Conservation (phyloP, 1,139 yeast species). For the Magnusiomyces magnusii region DNA sequence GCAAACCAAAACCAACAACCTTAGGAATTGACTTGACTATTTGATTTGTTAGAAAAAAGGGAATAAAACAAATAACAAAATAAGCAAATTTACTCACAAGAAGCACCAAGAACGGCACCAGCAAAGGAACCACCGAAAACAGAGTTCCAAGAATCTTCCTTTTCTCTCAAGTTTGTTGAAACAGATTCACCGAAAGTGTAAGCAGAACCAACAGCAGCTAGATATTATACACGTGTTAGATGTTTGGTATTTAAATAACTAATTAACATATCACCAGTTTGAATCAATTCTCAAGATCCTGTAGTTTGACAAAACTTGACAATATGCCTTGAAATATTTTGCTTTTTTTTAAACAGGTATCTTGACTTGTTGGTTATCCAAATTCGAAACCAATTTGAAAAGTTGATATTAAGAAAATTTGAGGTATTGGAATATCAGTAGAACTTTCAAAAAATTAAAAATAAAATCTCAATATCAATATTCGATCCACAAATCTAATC, state of each 20-base stretch:
- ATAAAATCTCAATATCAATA: no score
- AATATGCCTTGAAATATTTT: no score
- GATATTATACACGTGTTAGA: conserved; percentile 3
- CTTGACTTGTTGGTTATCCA: no score
- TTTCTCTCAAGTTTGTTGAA: conserved; percentile 39
- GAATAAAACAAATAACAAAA: conserved; percentile 7
- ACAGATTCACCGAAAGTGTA: conserved; percentile 37
- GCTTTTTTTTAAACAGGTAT: no score
- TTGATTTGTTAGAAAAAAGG: conserved; percentile 12
- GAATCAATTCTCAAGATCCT: no score
- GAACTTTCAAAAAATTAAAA: no score
- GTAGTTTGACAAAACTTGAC: no score
- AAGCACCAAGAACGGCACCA: conserved; percentile 40
- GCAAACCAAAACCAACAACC: conserved; percentile 40
- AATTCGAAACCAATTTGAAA: no score
- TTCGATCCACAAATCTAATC: no score
- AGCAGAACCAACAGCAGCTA: conserved; percentile 35
- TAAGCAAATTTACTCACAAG: conserved; percentile 20
- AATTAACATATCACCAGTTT: no score
- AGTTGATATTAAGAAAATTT: no score
- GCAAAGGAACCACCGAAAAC: conserved; percentile 46
- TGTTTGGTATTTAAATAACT: neutral
- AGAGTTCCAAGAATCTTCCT: conserved; percentile 41
- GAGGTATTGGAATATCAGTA: no score
- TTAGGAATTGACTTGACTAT: conserved; percentile 38